phyloP scores from a whole-genome alignment of 1,139 yeast genomes.

The Candida albicans region DNA sequence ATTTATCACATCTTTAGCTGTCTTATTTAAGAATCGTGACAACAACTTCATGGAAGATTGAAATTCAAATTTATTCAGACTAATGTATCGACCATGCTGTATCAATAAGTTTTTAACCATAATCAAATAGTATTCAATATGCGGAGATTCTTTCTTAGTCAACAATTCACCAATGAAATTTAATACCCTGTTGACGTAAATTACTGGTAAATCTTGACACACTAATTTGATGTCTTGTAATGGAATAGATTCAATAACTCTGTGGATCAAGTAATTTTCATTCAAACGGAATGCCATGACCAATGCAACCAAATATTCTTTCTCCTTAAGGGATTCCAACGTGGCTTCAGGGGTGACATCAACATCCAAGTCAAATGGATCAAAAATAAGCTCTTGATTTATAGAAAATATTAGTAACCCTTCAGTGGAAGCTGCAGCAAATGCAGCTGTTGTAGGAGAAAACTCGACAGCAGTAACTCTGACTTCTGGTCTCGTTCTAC shows the following conservation, averaged over 20 bases:
- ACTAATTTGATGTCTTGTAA: slow-evolving; percentile 68
- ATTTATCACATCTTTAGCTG: slow-evolving; percentile 70
- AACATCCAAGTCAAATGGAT: slow-evolving; percentile 92
- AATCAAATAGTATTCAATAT: slow-evolving; percentile 75
- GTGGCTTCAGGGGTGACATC: slow-evolving; percentile 88
- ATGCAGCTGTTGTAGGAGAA: slow-evolving; percentile 88
- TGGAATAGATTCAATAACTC: slow-evolving; percentile 77
- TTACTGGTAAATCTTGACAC: slow-evolving; percentile 66
- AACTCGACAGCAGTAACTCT: slow-evolving; percentile 75
- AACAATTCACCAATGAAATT: slow-evolving; percentile 70
- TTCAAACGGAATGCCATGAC: slow-evolving; percentile 94
- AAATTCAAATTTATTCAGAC: slow-evolving; percentile 61
- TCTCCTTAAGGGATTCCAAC: slow-evolving; percentile 58
- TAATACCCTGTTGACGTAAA: slow-evolving; percentile 69
- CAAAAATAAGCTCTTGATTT: slow-evolving; percentile 75
- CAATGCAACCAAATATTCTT: slow-evolving; percentile 75
- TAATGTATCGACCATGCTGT: slow-evolving; percentile 76
- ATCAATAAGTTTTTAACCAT: slow-evolving; percentile 76
- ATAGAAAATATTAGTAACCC: slow-evolving; percentile 83
- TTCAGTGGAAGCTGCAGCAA: slow-evolving; percentile 95
- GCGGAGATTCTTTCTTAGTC: slow-evolving; percentile 64
- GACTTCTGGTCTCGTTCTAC: slow-evolving; percentile 77
- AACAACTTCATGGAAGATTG: slow-evolving; percentile 67
- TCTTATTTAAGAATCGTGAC: slow-evolving; percentile 71
- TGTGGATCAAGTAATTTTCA: slow-evolving; percentile 70